Conservation (phyloP, 345 rosid species). For the Draba incana region DNA sequence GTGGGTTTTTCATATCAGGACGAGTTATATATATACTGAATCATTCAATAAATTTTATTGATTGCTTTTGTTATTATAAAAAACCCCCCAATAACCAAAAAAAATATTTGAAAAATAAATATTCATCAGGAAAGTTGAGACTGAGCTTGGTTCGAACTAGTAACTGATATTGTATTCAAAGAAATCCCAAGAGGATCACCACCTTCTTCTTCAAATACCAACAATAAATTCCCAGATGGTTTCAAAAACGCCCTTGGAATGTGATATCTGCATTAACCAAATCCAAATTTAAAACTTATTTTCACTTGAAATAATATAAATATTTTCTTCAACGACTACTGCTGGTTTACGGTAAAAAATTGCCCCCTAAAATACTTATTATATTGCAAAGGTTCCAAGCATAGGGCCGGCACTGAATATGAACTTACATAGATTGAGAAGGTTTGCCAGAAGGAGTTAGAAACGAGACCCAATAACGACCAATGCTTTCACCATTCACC, state of each 20-base stretch:
- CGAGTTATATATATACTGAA: neutral
- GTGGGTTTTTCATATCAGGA: neutral
- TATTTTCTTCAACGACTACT: no score
- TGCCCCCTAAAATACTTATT: no score
- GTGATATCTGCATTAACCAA: conserved; percentile 57
- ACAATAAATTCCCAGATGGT: conserved; percentile 51
- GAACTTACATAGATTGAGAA: conserved; percentile 62
- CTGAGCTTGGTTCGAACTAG: conserved; percentile 10
- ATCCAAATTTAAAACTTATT: neutral
- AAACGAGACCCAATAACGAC: conserved; percentile 87
- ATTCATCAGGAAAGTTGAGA: conserved; percentile 37
- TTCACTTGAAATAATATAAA: neutral
- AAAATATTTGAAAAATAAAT: neutral
- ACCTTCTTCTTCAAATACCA: conserved; percentile 66
- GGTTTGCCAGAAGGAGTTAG: conserved; percentile 59
- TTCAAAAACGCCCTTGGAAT: conserved; percentile 76
- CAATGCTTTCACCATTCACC: conserved; percentile 85
- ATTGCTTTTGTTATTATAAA: neutral
- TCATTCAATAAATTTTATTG: neutral
- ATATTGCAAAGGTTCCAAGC: no score
- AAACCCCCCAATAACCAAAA: conserved; percentile 5
- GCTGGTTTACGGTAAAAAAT: no score
- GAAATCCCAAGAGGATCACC: conserved; percentile 69
- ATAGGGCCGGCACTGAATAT: no score
- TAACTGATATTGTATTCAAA: conserved; percentile 50